Percentiles rank a stretch among this genome's conserved stretches.
Evolutionary conservation across 1,284 basidiomycete genomes (phyloP).

Genomic region (Hortiboletus rubellus): DNA sequence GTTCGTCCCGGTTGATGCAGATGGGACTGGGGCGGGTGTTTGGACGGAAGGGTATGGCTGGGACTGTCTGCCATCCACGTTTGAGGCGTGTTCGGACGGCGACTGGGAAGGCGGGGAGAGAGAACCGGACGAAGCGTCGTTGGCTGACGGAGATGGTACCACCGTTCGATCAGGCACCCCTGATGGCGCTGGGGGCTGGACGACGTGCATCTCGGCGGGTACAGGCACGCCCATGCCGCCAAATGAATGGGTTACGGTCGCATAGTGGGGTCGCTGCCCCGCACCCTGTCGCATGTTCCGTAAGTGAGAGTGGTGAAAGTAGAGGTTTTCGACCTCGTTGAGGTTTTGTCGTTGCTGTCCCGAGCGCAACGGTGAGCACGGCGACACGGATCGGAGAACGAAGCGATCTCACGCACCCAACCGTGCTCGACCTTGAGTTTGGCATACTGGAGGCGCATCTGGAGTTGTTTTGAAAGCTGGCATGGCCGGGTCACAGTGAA

Average conservation of each 20-base stretch:
- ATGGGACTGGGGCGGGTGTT: neutral
- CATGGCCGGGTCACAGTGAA: neutral
- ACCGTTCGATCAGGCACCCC: slow-evolving; percentile 10
- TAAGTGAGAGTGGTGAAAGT: slow-evolving; percentile 65
- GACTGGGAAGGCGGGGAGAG: slow-evolving; percentile 6
- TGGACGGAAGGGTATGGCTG: neutral
- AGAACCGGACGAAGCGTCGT: slow-evolving; percentile 1
- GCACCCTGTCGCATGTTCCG: slow-evolving; percentile 20
- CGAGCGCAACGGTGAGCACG: neutral
- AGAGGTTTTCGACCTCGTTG: slow-evolving; percentile 77
- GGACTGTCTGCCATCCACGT: slow-evolving; percentile 5
- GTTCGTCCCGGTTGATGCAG: neutral
- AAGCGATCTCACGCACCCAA: slow-evolving; percentile 50
- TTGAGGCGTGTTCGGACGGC: slow-evolving; percentile 5
- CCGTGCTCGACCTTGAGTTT: slow-evolving; percentile 77
- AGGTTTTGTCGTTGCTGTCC: slow-evolving; percentile 68
- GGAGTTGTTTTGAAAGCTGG: slow-evolving; percentile 73
- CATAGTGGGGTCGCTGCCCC: slow-evolving; percentile 9
- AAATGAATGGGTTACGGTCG: neutral
- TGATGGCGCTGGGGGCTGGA: slow-evolving; percentile 1
- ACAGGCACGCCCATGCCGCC: neutral
- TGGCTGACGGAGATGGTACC: slow-evolving; percentile 4
- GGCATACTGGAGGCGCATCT: slow-evolving; percentile 73
- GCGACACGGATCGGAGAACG: neutral
- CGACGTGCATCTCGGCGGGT: slow-evolving; percentile 3